Conservation (phyloP, 1,284 basidiomycete species). For the Rhodotorula mucilaginosa region DNA sequence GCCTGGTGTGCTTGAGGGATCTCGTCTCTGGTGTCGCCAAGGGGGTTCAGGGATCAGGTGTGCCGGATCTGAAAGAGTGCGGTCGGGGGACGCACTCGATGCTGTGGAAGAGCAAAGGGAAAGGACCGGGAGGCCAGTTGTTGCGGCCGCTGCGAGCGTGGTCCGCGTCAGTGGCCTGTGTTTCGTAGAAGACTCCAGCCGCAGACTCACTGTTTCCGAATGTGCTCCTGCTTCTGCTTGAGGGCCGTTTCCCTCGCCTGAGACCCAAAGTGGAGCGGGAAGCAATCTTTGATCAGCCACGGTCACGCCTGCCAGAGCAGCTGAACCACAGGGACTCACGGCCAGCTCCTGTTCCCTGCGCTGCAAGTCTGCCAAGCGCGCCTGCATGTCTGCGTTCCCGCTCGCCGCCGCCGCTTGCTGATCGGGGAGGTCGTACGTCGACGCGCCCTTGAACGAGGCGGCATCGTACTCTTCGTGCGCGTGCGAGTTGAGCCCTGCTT, state of each 20-base stretch:
- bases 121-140: constrained; percentile 74
- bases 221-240: constrained; percentile 58
- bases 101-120: constrained; percentile 89
- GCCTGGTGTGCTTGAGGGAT: constrained; percentile 77
- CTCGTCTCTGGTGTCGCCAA: constrained; percentile 56
- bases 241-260: constrained; percentile 67
- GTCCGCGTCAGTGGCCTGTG: too few species aligned
- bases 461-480: constrained; percentile 17
- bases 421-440: constrained; percentile 8
- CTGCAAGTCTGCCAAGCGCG: constrained; percentile 62
- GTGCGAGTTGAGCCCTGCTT: constrained; percentile 11
- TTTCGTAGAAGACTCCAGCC: too few species aligned
- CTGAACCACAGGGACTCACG: constrained; percentile 10
- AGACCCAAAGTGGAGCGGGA: neutral
- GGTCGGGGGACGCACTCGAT: constrained; percentile 54
- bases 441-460: neutral
- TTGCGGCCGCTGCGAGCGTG: constrained; percentile 64
- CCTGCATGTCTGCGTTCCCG: constrained; percentile 46
- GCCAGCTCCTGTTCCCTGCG: constrained; percentile 76
- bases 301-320: too few species aligned
- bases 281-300: too few species aligned
- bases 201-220: constrained; percentile 55
- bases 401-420: constrained; percentile 33
- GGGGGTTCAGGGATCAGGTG: neutral
- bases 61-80: neutral